phyloP scores from a whole-genome alignment of 345 rosid species.

The Aquilaria yunnanensis region DNA sequence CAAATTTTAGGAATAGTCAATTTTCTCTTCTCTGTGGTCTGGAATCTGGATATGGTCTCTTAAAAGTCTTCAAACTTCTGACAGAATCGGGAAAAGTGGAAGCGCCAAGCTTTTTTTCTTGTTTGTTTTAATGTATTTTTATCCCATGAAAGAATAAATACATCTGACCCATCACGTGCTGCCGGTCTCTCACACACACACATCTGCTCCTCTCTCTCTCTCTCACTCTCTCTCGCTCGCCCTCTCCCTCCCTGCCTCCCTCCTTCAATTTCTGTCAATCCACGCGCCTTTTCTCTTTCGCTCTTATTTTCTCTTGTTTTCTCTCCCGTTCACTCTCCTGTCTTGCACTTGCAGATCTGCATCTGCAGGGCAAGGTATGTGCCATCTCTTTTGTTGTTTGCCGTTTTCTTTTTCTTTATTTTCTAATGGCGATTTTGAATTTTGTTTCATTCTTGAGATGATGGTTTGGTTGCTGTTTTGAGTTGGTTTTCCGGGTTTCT shows the following conservation, averaged over 20 bases:
- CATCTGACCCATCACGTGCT: constrained; percentile 57
- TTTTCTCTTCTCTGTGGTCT: not conserved
- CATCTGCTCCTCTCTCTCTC: not conserved
- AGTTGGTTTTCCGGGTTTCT: not conserved
- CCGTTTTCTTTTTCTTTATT: constrained; percentile 2
- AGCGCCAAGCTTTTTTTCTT: too few species aligned
- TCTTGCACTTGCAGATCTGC: constrained; percentile 45
- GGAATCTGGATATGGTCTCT: not conserved
- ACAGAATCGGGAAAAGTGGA: too few species aligned
- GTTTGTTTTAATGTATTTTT: not conserved
- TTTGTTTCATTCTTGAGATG: too few species aligned
- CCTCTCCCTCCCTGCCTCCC: constrained; percentile 9
- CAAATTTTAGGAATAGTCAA: too few species aligned
- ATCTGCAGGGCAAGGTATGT: constrained; percentile 28
- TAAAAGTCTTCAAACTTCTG: too few species aligned
- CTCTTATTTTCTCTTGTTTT: constrained; percentile 12
- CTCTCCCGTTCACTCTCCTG: constrained; percentile 13
- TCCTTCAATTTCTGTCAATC: constrained; percentile 17
- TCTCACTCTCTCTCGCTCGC: constrained; percentile 4
- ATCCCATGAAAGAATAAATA: constrained; percentile 4
- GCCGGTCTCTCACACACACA: too few species aligned
- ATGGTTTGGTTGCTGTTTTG: not conserved
- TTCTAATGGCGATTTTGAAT: not conserved
- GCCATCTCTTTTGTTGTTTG: constrained; percentile 12
- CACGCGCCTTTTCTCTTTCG: constrained; percentile 36